Evolutionary conservation across 352 stramenopile genomes (phyloP), one percentile per base, ranked within the genome.

Genomic region (Pythium vanterpoolii): DNA sequence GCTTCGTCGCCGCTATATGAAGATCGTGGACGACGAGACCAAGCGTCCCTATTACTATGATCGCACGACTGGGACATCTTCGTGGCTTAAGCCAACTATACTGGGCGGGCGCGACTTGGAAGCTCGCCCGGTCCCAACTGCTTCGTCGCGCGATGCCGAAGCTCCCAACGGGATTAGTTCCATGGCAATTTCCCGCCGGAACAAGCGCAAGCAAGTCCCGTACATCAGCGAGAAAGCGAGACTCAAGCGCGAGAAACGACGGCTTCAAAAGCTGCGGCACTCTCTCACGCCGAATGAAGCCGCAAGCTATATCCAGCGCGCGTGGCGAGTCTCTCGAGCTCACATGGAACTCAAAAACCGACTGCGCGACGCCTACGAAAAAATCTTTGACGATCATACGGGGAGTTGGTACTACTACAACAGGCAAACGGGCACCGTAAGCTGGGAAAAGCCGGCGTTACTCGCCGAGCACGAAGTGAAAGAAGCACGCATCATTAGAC

Each of bases 331-430:
- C 1, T 69, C 46, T 18, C 56, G 70, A 1, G 82, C 78, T 0
- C 77, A 74, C 5, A 48, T 61, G 2, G 59, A 86, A 38, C 54
- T 89, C 9, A 68, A 64, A 1, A 33, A 60, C 33, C 54, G 80
- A 33, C 62, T 90, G 16, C 61, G 77, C 13, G 74, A 77, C 19
- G 72, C 73, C 8, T 90, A 90, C 57, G 83, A 91, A 68, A 84
- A 87, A 49, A 80, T 93, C 26, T 91, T 74, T 28, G 84, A 93
- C 51, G 75, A 79, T 2, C 60, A 61, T 6, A 86, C 75, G 11
- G 61, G 77, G 5, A 68, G 86, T 43, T 89, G 66, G 42, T 93
- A 90, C 64, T 93, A 90, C 67, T 83, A 89, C 71, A 93, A 93
- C 73, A 77, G 64, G 30, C 80, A 77, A 27, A 93, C 76, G 6